Evolutionary conservation across 2,329 filamentous ascomycete species (phyloP).

Genomic region (Diaporthe humulicola): DNA sequence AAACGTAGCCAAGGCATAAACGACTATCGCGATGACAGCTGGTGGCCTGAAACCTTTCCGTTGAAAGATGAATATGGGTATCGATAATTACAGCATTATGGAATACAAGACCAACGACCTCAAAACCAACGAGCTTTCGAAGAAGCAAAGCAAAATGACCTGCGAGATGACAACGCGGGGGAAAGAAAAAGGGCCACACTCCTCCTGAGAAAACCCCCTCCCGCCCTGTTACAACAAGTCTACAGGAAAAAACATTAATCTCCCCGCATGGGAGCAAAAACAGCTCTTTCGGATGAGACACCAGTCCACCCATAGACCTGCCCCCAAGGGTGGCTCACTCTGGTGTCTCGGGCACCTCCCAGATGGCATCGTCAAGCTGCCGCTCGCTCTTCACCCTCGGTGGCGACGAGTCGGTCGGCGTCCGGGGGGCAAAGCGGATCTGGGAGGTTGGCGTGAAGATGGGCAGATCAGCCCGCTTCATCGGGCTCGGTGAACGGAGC

Average conservation of each 20-base stretch:
- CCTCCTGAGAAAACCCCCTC: neutral
- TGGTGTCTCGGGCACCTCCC: conserved; percentile 53
- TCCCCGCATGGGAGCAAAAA: neutral
- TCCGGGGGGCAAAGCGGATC: conserved; percentile 61
- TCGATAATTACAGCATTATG: conserved; percentile 30
- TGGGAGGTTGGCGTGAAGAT: conserved; percentile 57
- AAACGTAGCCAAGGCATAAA: too few species aligned
- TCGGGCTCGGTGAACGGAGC: conserved; percentile 52
- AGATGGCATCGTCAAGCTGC: conserved; percentile 44
- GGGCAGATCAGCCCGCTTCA: conserved; percentile 54
- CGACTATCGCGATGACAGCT: neutral
- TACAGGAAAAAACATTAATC: neutral
- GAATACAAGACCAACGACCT: neutral
- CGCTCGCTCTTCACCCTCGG: conserved; percentile 32
- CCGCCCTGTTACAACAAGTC: neutral
- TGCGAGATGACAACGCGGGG: neutral
- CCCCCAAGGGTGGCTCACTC: conserved; percentile 35
- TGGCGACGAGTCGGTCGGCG: conserved; percentile 7
- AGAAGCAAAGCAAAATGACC: neutral
- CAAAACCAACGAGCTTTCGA: neutral
- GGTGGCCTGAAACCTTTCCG: neutral
- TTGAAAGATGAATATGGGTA: conserved; percentile 26
- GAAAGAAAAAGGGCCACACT: neutral
- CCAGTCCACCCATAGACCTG: neutral
- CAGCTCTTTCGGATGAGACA: too few species aligned